A percentile compares a stretch with the other conserved stretches of the same genome.
phyloP scores from a whole-genome alignment of 345 rosid genomes.

The Linum tenue region DNA sequence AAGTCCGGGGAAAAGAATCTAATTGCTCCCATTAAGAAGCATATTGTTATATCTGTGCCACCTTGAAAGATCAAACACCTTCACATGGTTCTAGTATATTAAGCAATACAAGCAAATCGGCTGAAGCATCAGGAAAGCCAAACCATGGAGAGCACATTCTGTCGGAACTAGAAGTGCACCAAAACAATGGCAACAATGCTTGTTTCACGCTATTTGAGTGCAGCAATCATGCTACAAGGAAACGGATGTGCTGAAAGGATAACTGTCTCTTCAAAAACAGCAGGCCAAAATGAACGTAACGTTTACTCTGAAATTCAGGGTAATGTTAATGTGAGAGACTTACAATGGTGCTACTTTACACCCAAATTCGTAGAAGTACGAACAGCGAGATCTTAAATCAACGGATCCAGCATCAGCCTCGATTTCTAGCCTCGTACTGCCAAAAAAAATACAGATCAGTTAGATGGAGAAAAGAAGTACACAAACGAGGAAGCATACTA shows the following conservation, averaged over 20 bases:
- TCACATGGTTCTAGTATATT: neutral
- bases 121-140: neutral
- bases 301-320: neutral
- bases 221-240: too few species aligned
- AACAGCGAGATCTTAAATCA: slow-evolving; percentile 70
- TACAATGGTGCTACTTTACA: slow-evolving; percentile 78
- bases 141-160: neutral
- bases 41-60: too few species aligned
- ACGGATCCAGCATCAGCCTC: slow-evolving; percentile 86
- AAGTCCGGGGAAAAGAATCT: neutral
- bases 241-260: neutral
- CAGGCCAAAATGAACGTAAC: neutral
- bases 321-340: slow-evolving; percentile 24
- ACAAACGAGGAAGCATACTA: neutral
- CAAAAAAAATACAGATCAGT: neutral
- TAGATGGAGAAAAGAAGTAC: neutral
- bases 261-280: neutral
- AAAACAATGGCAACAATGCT: neutral
- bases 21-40: neutral
- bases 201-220: neutral
- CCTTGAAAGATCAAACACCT: too few species aligned
- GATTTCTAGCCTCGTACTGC: slow-evolving; percentile 72
- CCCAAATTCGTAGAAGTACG: slow-evolving; percentile 73
- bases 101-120: neutral
- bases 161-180: neutral